Evolutionary conservation across 768 basidiomycete species (phyloP).

Genomic region (Paxillus ammoniavirescens): DNA sequence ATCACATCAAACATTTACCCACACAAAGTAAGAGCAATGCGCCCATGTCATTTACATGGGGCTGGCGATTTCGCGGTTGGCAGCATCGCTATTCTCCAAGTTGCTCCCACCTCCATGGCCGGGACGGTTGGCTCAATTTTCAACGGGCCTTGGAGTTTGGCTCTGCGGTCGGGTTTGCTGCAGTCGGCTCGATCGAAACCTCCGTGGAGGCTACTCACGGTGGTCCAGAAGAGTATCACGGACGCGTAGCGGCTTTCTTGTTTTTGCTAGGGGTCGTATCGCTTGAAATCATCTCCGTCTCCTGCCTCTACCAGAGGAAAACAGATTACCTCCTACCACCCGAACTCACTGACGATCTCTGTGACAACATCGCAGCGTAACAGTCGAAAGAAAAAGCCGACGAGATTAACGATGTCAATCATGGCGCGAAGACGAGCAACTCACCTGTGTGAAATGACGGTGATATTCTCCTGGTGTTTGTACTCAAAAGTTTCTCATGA

Average conservation of each 20-base stretch:
- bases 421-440: neutral
- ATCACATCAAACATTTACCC: too few relatives aligned
- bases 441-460: neutral
- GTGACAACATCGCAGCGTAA: neutral
- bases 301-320: too few relatives aligned
- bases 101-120: constrained; percentile 50
- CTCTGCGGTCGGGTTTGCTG: constrained; percentile 49
- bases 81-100: constrained; percentile 55
- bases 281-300: too few relatives aligned
- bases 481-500: too few relatives aligned
- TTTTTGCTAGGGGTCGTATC: too few relatives aligned
- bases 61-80: neutral
- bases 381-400: neutral
- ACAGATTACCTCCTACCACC: constrained; percentile 9
- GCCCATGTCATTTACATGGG: neutral
- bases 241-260: too few relatives aligned
- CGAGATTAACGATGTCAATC: neutral
- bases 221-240: too few relatives aligned
- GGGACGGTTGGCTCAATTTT: constrained; percentile 59
- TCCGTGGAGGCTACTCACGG: too few relatives aligned
- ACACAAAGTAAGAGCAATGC: too few relatives aligned
- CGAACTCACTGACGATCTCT: neutral
- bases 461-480: constrained; percentile 26
- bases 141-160: constrained; percentile 53
- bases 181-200: too few relatives aligned